These are phyloP conservation scores for Trebouxia gelatinosa DNA, from an alignment of 163 green algal genomes.

Conservation along the genomic window DNA sequence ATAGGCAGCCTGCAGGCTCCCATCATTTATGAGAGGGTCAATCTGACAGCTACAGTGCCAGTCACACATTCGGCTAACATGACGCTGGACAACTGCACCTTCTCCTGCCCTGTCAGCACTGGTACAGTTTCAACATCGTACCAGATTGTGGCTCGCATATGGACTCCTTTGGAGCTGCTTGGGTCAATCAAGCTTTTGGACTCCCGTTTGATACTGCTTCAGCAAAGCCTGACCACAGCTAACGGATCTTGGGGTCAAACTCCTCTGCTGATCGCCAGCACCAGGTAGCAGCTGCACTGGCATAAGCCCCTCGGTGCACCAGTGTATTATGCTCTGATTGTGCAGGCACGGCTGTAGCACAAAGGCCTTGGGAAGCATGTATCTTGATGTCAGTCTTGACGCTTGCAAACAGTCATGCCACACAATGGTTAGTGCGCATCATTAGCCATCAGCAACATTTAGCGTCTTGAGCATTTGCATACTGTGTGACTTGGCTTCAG, in stretches of 20 bases:
- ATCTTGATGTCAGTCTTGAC: no score
- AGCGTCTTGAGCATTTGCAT: no score
- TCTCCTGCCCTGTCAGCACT: conserved; percentile 10
- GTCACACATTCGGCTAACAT: background rate
- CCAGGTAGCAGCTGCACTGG: background rate
- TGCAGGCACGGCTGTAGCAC: background rate
- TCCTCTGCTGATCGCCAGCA: background rate
- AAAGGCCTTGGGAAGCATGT: background rate
- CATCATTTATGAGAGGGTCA: background rate
- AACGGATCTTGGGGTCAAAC: conserved; percentile 1
- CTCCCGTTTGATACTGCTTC: conserved; percentile 1
- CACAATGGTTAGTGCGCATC: no score
- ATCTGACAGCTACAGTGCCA: conserved; percentile 5
- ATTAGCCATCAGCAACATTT: no score
- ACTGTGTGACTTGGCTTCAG: background rate
- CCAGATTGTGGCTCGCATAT: background rate
- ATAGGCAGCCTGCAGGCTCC: background rate
- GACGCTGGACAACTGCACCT: conserved; percentile 10
- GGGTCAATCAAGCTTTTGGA: background rate
- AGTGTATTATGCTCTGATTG: background rate
- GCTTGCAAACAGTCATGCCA: no score
- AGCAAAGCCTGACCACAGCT: conserved; percentile 4
- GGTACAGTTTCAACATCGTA: background rate
- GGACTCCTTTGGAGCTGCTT: conserved; percentile 1
- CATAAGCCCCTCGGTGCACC: no score